Conservation (phyloP, 208 protist genomes). For the Leishmania arabica region DNA sequence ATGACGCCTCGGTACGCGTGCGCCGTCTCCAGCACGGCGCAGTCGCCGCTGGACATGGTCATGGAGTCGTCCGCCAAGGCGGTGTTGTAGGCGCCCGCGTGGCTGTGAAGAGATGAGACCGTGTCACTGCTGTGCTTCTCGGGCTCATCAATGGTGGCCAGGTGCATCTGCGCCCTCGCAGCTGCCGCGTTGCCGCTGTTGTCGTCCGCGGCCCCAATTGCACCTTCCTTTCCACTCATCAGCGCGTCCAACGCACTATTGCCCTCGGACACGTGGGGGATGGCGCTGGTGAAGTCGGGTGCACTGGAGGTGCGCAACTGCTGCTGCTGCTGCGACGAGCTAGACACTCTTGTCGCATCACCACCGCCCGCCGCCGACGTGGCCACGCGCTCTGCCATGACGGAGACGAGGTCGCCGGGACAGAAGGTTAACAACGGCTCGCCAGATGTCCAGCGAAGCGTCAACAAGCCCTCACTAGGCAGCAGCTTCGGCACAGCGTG, state of each 20-base stretch:
- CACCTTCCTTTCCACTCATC: neutral
- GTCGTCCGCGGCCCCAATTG: neutral
- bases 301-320: neutral
- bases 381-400: constrained; percentile 29
- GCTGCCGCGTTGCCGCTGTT: neutral
- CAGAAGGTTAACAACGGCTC: constrained; percentile 41
- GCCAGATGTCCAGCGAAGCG: constrained; percentile 35
- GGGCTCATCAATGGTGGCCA: constrained; percentile 6
- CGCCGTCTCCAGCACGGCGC: constrained; percentile 1
- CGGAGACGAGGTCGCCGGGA: constrained; percentile 26
- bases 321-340: neutral
- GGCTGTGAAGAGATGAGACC: neutral
- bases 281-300: constrained; percentile 13
- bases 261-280: neutral
- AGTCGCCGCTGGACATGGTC: constrained; percentile 5
- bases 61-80: neutral
- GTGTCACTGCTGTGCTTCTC: neutral
- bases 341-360: neutral
- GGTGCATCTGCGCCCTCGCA: neutral
- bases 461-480: constrained; percentile 26
- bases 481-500: constrained; percentile 29
- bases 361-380: neutral
- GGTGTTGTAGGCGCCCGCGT: neutral
- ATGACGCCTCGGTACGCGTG: constrained; percentile 23
- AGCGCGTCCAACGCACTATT: neutral